A percentile compares a stretch with the other conserved stretches of the same genome.
Conservation (phyloP, 75 land plant species). For the Isoetes taiwanensis region DNA sequence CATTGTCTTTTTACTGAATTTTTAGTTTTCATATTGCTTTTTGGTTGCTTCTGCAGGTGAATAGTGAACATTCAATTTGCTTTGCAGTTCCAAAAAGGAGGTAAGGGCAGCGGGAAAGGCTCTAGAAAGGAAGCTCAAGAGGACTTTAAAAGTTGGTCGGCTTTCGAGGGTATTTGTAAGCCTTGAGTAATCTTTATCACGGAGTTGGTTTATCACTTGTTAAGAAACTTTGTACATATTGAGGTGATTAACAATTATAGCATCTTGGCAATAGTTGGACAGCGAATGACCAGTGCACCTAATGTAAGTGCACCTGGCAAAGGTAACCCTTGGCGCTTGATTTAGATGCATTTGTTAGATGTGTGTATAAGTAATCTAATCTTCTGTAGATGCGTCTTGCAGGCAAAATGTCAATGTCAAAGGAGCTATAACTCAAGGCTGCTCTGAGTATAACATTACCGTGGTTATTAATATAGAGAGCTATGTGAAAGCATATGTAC, state of each 20-base stretch:
- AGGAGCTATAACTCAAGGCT: slow-evolving; percentile 2
- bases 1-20: not conserved
- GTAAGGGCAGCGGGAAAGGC: not conserved
- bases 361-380: too few relatives aligned
- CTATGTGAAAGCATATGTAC: not conserved
- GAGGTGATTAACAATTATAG: not conserved
- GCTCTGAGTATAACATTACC: slow-evolving; percentile 1
- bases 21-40: not conserved
- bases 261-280: slow-evolving; percentile 6
- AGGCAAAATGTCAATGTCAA: too few relatives aligned
- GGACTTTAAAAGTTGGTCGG: not conserved
- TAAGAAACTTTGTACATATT: not conserved
- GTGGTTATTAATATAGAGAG: not conserved
- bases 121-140: not conserved
- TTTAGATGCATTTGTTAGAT: too few relatives aligned
- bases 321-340: not conserved
- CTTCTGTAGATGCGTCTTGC: too few relatives aligned
- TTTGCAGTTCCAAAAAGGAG: slow-evolving; percentile 7
- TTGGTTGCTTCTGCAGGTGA: not conserved
- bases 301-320: not conserved
- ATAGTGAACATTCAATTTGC: slow-evolving; percentile 1
- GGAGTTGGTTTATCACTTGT: not conserved
- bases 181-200: not conserved
- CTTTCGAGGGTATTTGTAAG: not conserved
- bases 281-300: slow-evolving; percentile 1